These are phyloP conservation scores for Paragyromitra xinjiangensis DNA, from an alignment of 495 filamentous ascomycete genomes.

Conservation along the genomic window DNA sequence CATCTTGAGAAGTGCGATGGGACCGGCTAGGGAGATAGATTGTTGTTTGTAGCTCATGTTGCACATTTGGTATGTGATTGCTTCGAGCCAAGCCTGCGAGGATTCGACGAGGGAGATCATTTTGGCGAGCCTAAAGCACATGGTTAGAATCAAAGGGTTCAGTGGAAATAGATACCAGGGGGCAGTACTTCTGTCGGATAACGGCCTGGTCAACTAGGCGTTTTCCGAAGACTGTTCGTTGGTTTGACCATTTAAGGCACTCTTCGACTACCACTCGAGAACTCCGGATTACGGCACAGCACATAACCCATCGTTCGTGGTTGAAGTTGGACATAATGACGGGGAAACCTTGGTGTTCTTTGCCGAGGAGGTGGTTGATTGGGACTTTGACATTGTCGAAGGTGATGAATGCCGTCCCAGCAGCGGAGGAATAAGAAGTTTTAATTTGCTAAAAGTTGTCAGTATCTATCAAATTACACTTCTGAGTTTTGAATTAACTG, in stretches of 20 bases:
- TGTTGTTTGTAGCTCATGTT: conserved; percentile 83
- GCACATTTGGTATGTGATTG: conserved; percentile 86
- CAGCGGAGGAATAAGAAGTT: conserved; percentile 82
- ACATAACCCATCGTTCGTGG: conserved; percentile 68
- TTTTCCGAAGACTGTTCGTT: conserved; percentile 86
- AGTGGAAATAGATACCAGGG: background rate
- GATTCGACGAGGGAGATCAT: conserved; percentile 86
- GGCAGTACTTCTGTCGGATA: conserved; percentile 75
- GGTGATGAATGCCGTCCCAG: conserved; percentile 81
- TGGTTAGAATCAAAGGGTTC: background rate
- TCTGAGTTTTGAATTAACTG: no score
- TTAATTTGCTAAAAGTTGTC: conserved; percentile 70
- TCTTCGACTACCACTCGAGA: conserved; percentile 79
- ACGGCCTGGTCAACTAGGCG: conserved; percentile 82
- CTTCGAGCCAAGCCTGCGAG: conserved; percentile 86
- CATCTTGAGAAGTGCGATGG: conserved; percentile 85
- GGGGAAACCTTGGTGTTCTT: conserved; percentile 86
- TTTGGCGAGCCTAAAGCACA: conserved; percentile 69
- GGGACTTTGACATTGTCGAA: conserved; percentile 90
- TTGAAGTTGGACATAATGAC: conserved; percentile 89
- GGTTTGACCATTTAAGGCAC: conserved; percentile 88
- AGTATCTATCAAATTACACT: background rate
- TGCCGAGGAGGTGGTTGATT: conserved; percentile 77
- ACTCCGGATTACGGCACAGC: conserved; percentile 70
- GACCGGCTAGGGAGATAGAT: conserved; percentile 76